Evolutionary conservation across 495 filamentous ascomycete species (phyloP), one percentile per base, ranked within the genome.

Genomic region (Neurospora sp.): DNA sequence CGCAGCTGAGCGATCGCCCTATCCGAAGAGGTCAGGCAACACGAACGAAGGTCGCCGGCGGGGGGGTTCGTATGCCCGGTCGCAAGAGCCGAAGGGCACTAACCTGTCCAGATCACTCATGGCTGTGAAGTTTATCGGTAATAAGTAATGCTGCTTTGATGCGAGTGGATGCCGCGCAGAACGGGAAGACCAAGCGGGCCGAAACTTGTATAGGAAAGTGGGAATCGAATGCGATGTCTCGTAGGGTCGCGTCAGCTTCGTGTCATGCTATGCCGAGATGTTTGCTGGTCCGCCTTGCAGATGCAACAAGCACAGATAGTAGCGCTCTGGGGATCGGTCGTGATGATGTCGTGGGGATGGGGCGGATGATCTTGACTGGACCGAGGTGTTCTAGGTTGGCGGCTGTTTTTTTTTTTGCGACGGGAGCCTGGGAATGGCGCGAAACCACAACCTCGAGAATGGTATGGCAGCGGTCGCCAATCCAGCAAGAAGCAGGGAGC

Each of bases 1-100:
- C 96, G 92, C 75, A 99, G 89, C 79, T 96, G 94, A 76, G 90
- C 90, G 82, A 99, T 99, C 68, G 94, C 94, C 83, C 96, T 98
- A 78, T 20, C 41, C 39, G 35, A 16, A 70, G 45, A 14, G 53
- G 72, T 69, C 22, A 53, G 53, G 72, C 48, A 16, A 9, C 9
- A 27, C 22, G 53, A 39, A 12, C 3, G 16, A 38, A 38, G 38
- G 65, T 14, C 31, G 35, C 20, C n/a, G 69, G 61, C 27, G n/a
- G 31, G 72, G 72, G 61, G 14, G 69, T 82, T 70, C 88, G 95
- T 93, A 88, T 89, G 82, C 53, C 53, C 27, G 61, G 9, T 42
- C 39, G 10, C 18, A 45, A 35, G 48, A 35, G 9, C 42, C 42
- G 31, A 59, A 69, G 59, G 14, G 69, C 39, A 70, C 76, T 72